These are phyloP conservation scores for Stagonosporopsis cucurbitacearum DNA, from an alignment of 2,329 filamentous ascomycete species.

Conservation along the genomic window DNA sequence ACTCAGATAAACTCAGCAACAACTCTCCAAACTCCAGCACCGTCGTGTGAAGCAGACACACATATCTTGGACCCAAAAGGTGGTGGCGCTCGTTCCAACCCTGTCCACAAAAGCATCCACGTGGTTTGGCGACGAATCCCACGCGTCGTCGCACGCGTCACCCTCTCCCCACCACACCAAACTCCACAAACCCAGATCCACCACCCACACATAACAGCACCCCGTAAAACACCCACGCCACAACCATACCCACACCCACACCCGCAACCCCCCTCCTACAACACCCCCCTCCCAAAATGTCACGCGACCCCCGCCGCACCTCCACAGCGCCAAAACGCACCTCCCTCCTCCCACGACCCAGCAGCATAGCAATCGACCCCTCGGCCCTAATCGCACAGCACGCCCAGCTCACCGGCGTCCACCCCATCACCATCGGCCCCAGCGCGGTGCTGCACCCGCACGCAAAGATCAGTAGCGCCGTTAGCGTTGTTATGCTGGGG, in stretches of 20 bases:
- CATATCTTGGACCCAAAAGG: not conserved
- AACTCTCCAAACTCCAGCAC: not conserved
- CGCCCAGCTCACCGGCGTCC: constrained; percentile 66
- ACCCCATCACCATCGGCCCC: constrained; percentile 79
- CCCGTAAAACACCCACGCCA: no score
- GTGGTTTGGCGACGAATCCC: constrained; percentile 7
- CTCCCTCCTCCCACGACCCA: constrained; percentile 48
- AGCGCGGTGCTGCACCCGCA: constrained; percentile 88
- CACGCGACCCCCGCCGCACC: constrained; percentile 36
- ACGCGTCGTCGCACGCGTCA: constrained; percentile 7
- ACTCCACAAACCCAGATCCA: not conserved
- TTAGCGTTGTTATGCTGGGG: constrained; percentile 53
- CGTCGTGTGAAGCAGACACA: not conserved
- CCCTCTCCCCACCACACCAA: not conserved
- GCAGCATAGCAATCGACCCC: constrained; percentile 52
- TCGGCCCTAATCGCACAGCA: constrained; percentile 57
- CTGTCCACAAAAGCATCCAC: not conserved
- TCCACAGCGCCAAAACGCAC: constrained; percentile 45
- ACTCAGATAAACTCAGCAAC: not conserved
- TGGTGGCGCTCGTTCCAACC: not conserved
- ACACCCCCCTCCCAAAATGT: constrained; percentile 21
- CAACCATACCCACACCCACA: not conserved
- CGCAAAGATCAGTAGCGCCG: constrained; percentile 57
- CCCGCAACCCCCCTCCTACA: not conserved
- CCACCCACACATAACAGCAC: not conserved